These are phyloP conservation scores for Aechmea fasciata DNA, from an alignment of 176 grass and related monocot species.

Conservation along the genomic window DNA sequence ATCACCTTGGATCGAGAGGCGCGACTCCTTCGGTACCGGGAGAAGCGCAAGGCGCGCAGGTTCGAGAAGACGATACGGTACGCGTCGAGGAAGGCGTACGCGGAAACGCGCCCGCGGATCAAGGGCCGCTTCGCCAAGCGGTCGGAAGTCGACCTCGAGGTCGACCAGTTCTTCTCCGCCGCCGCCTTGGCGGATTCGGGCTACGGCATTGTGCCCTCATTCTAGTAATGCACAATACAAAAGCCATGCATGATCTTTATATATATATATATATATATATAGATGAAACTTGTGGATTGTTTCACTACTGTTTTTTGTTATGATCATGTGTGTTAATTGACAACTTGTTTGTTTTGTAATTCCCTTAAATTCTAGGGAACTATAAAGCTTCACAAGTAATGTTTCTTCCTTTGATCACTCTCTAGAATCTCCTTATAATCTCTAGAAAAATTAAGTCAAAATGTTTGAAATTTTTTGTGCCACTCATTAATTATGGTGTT, in stretches of 20 bases:
- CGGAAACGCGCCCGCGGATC: slow-evolving; percentile 35
- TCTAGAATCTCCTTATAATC: too few relatives aligned
- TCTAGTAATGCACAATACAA: slow-evolving; percentile 7
- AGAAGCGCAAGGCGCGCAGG: slow-evolving; percentile 31
- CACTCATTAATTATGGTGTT: too few relatives aligned
- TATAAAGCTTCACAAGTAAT: background rate
- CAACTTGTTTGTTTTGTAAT: background rate
- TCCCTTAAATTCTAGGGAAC: background rate
- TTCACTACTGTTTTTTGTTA: background rate
- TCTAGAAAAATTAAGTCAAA: too few relatives aligned
- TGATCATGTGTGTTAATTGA: background rate
- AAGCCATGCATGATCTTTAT: background rate
- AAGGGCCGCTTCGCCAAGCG: slow-evolving; percentile 40
- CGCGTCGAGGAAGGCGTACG: slow-evolving; percentile 46
- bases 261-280: background rate
- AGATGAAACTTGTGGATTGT: background rate
- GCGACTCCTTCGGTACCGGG: slow-evolving; percentile 29
- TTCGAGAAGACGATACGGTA: slow-evolving; percentile 43
- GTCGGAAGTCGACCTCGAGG: slow-evolving; percentile 22
- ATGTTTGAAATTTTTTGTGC: too few relatives aligned
- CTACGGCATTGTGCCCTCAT: slow-evolving; percentile 30
- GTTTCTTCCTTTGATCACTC: background rate
- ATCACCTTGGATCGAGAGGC: slow-evolving; percentile 27
- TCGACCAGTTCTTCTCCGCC: slow-evolving; percentile 37
- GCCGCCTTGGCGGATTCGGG: slow-evolving; percentile 19